Conservation (phyloP, 306 rosid genomes). For the Hippophae tibetana region DNA sequence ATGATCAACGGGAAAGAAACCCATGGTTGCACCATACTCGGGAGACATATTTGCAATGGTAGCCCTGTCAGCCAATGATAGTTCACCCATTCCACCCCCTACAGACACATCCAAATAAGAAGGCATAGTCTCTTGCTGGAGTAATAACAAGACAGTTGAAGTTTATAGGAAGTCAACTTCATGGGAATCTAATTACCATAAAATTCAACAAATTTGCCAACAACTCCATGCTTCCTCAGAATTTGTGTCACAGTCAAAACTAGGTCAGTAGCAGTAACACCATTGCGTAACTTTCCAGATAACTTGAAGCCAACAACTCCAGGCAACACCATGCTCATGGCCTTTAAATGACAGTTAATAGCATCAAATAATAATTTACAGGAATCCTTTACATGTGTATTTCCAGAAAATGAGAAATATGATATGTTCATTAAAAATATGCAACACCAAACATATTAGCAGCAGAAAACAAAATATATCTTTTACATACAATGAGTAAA, state of each 20-base stretch:
- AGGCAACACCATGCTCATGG: conserved; percentile 96
- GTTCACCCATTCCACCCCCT: conserved; percentile 90
- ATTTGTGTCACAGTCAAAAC: conserved; percentile 91
- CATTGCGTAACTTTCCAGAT: conserved; percentile 63
- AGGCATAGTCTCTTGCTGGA: not conserved
- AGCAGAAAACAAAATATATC: conserved; percentile 9
- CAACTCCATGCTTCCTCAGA: conserved; percentile 89
- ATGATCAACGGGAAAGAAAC: conserved; percentile 92
- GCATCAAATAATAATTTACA: conserved; percentile 16
- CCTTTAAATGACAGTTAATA: conserved; percentile 42
- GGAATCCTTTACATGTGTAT: conserved; percentile 7
- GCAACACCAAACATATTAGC: not conserved
- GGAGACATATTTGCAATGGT: conserved; percentile 99
- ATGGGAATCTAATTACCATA: conserved; percentile 43
- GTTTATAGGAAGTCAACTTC: not conserved
- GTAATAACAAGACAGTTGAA: not conserved
- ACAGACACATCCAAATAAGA: conserved; percentile 26
- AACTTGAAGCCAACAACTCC: conserved; percentile 93
- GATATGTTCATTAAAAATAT: not conserved
- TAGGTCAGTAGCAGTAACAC: conserved; percentile 91
- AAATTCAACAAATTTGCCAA: conserved; percentile 93
- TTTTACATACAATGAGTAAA: not conserved
- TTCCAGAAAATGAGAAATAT: conserved; percentile 7
- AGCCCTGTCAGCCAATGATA: conserved; percentile 94
- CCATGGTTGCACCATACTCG: conserved; percentile 99